A percentile compares a stretch with the other conserved stretches of the same genome.
Conservation (phyloP, 2,329 filamentous ascomycete genomes). For the Fusarium proliferatum region DNA sequence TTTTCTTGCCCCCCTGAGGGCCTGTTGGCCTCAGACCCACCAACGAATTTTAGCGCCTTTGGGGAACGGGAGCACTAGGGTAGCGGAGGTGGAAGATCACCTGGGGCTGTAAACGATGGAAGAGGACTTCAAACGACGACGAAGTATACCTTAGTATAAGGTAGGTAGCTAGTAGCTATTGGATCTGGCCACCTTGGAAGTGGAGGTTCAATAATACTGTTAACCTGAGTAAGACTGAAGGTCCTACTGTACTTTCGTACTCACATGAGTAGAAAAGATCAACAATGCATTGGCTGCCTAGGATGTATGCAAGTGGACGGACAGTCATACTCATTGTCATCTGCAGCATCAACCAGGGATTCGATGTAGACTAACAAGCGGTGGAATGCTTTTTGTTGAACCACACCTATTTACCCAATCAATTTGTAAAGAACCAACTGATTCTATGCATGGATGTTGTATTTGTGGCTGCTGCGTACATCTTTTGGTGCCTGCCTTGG, state of each 20-base stretch:
- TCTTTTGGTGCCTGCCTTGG: slow-evolving; percentile 9
- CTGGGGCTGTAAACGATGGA: neutral
- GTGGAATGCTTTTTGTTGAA: slow-evolving; percentile 19
- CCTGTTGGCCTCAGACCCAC: slow-evolving; percentile 12
- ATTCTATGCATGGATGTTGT: neutral
- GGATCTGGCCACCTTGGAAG: too few relatives aligned
- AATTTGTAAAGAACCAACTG: neutral
- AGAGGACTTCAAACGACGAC: neutral
- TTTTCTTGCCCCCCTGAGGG: too few relatives aligned
- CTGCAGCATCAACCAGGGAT: neutral
- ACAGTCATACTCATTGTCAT: slow-evolving; percentile 5
- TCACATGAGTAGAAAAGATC: neutral
- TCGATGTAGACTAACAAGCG: neutral
- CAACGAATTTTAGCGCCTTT: neutral
- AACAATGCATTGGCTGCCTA: slow-evolving; percentile 6
- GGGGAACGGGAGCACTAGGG: slow-evolving; percentile 4
- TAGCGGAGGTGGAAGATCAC: neutral
- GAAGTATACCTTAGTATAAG: neutral
- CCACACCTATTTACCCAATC: slow-evolving; percentile 1
- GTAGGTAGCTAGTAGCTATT: neutral
- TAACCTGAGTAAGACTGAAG: neutral
- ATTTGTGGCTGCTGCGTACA: slow-evolving; percentile 12
- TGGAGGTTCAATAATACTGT: neutral
- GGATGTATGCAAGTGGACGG: neutral
- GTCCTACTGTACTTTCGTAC: neutral